Base-by-base conservation (phyloP, 805 yeast genomes). In the Starmera caribaea region DNA sequence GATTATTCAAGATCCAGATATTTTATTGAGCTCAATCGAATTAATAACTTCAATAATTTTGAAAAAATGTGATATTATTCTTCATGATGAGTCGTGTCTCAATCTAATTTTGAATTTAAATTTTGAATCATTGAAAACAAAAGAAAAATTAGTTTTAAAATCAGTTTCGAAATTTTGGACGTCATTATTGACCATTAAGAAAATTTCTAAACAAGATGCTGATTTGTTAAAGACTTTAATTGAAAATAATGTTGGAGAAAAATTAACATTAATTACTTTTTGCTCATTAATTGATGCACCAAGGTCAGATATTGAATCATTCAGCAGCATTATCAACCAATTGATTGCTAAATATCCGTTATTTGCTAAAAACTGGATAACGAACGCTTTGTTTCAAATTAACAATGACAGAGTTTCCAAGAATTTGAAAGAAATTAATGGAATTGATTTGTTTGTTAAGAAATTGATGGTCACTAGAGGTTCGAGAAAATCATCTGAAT, bases 381-480 rank as follows among this genome's bases (percentile, higher is more conserved):
- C 47, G 32, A 41, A 42, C 3, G 46, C 63, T 0, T 54, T 67
- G 26, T 41, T 38, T 3, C 41, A 42, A 16, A 49, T 67, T 14
- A 55, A 64, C 35, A 30, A 39, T 3, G 61, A 55, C 32, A 53
- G 66, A 41, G 36, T 31, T 0, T 21, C 38, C 0, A 15, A 38
- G 13, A 61, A 48, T 27, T 54, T 37, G 48, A 55, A 53, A 40
- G 56, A 45, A 35, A 48, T 58, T 30, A 49, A 35, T 28, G 55
- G 46, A 2, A 63, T 68, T 38, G 74, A 68, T 8, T 47, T 64
- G 5, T 73, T 80, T 38, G 53, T 76, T 16, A 76, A 71, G 45
- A 79, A 76, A 51, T 48, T 82, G 27, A 51, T 76, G 57, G 43
- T 79, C 2, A 79, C 87, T 1, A 69, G 87, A 50, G 89, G 89